Evolutionary conservation across 2,329 filamentous ascomycete species (phyloP).

Genomic region (Ramularia endophylla): DNA sequence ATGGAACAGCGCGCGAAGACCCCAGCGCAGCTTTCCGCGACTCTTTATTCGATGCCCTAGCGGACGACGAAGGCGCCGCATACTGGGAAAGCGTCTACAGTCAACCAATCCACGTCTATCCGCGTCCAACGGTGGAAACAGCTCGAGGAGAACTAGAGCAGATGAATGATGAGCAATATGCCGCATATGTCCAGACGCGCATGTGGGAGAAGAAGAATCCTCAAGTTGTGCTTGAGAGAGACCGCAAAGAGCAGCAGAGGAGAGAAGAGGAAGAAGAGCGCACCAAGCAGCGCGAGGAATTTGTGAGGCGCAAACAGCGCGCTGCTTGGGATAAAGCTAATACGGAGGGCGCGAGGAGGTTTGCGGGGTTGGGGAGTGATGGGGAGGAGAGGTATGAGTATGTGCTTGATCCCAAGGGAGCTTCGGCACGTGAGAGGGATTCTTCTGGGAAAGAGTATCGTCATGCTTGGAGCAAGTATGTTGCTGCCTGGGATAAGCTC

Average conservation of each 20-base stretch:
- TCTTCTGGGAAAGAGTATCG: constrained; percentile 15
- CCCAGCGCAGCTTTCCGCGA: constrained; percentile 78
- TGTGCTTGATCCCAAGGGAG: constrained; percentile 14
- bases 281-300: constrained; percentile 31
- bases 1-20: constrained; percentile 41
- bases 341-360: constrained; percentile 35
- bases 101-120: constrained; percentile 82
- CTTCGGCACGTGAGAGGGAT: constrained; percentile 7
- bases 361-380: constrained; percentile 21
- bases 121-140: constrained; percentile 57
- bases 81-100: constrained; percentile 98
- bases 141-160: constrained; percentile 58
- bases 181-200: constrained; percentile 70
- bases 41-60: constrained; percentile 93
- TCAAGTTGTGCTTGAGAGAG: constrained; percentile 71
- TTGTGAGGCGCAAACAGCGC: constrained; percentile 36
- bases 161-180: constrained; percentile 93
- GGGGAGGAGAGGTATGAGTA: constrained; percentile 55
- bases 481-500: constrained; percentile 27
- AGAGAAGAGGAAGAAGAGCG: constrained; percentile 40
- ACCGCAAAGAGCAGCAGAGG: constrained; percentile 51
- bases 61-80: constrained; percentile 88
- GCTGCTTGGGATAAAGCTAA: constrained; percentile 29
- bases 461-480: constrained; percentile 25
- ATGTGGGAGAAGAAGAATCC: constrained; percentile 98